Conservation (phyloP, 495 filamentous ascomycete genomes). For the Cetradonia linearis region DNA sequence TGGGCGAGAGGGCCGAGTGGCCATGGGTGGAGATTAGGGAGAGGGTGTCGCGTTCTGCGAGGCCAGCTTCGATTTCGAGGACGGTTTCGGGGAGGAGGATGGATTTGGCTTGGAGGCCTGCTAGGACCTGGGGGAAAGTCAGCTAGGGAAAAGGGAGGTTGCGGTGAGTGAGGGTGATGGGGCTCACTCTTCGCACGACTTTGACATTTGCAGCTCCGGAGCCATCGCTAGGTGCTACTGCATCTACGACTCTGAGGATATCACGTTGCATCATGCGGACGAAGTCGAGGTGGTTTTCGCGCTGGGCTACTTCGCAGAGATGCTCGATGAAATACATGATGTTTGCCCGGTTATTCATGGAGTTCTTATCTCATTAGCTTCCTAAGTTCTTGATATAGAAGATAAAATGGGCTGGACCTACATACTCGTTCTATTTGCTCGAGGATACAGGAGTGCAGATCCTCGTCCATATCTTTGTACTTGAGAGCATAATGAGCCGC, state of each 20-base stretch:
- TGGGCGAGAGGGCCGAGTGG: constrained; percentile 23
- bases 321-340: constrained; percentile 99
- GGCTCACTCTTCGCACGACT: constrained; percentile 63
- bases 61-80: constrained; percentile 63
- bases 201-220: constrained; percentile 90
- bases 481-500: constrained; percentile 91
- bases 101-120: constrained; percentile 53
- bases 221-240: constrained; percentile 77
- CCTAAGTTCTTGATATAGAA: not conserved
- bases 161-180: not conserved
- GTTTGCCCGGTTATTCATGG: constrained; percentile 94
- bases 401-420: not conserved
- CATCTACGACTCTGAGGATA: constrained; percentile 78
- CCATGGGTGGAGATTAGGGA: constrained; percentile 21
- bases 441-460: constrained; percentile 91
- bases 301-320: constrained; percentile 75
- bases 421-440: constrained; percentile 80
- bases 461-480: constrained; percentile 85
- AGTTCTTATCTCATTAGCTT: constrained; percentile 44
- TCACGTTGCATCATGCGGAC: constrained; percentile 91
- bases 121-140: constrained; percentile 47
- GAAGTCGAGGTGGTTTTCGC: constrained; percentile 65
- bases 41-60: constrained; percentile 58
- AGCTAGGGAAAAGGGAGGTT: no score
- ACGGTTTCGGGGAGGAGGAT: constrained; percentile 61